Evolutionary conservation across 2,329 filamentous ascomycete genomes (phyloP).

Genomic region (Aspergillus nomiae): DNA sequence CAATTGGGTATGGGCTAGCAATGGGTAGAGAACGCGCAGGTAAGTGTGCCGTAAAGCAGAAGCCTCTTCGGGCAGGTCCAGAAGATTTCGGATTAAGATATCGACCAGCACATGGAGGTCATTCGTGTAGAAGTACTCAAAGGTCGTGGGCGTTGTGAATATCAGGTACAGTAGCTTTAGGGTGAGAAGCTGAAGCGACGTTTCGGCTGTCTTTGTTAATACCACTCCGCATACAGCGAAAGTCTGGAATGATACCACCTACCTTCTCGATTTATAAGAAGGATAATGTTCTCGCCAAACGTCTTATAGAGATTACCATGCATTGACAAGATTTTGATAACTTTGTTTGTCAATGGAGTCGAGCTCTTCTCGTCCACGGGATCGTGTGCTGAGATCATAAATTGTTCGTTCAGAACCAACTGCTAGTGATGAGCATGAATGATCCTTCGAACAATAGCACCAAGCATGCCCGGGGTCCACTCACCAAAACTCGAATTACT

Average conservation of each 20-base stretch:
- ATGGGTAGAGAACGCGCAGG: constrained; percentile 84
- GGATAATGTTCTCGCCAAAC: constrained; percentile 96
- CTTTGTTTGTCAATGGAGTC: constrained; percentile 77
- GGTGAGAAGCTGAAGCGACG: constrained; percentile 91
- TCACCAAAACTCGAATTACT: constrained; percentile 86
- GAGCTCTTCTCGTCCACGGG: constrained; percentile 41
- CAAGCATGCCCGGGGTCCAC: constrained; percentile 31
- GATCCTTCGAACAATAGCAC: constrained; percentile 11
- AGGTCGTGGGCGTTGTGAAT: constrained; percentile 87
- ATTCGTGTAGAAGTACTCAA: constrained; percentile 99
- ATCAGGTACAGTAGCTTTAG: constrained; percentile 93
- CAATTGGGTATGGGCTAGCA: constrained; percentile 89
- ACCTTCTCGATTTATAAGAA: constrained; percentile 89
- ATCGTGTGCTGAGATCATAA: constrained; percentile 77
- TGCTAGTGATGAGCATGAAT: constrained; percentile 42
- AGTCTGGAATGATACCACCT: constrained; percentile 12
- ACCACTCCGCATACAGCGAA: background rate
- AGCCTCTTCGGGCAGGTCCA: constrained; percentile 86
- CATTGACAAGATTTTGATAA: constrained; percentile 85
- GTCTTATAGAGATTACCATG: constrained; percentile 83
- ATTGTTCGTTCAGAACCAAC: constrained; percentile 97
- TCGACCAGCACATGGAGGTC: constrained; percentile 92
- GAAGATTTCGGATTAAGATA: constrained; percentile 93
- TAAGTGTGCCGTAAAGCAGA: constrained; percentile 82
- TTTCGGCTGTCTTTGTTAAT: constrained; percentile 62